A percentile compares a stretch with the other conserved stretches of the same genome.
These are phyloP conservation scores for Codiaeum variegatum DNA, from an alignment of 441 rosid genomes.

Conservation along the genomic window DNA sequence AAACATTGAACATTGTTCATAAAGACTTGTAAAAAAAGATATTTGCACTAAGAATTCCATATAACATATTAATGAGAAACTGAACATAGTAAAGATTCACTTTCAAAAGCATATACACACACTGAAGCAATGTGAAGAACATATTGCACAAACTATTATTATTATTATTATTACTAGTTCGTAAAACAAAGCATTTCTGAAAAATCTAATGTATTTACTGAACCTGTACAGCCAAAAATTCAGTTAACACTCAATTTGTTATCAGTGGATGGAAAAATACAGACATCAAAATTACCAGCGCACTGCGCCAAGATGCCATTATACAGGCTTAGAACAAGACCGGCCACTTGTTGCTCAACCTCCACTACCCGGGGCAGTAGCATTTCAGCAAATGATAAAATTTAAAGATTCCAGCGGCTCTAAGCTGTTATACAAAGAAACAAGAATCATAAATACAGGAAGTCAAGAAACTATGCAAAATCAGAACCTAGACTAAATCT, in stretches of 20 bases:
- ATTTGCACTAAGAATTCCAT: no score
- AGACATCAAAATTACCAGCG: constrained; percentile 5
- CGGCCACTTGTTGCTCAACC: constrained; percentile 22
- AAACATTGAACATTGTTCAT: no score
- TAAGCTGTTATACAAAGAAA: constrained; percentile 20
- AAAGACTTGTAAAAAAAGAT: no score
- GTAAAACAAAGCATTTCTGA: constrained; percentile 9
- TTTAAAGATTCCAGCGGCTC: constrained; percentile 23
- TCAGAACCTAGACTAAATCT: constrained; percentile 26
- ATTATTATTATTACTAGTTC: neutral
- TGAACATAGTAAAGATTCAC: neutral
- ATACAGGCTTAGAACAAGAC: constrained; percentile 15
- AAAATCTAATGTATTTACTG: constrained; percentile 15
- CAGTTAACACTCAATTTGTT: constrained; percentile 7
- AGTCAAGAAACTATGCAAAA: constrained; percentile 19
- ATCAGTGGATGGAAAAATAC: constrained; percentile 4
- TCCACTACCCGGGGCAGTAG: constrained; percentile 22
- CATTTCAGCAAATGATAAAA: constrained; percentile 25
- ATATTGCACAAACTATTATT: constrained; percentile 16
- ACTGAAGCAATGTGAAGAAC: constrained; percentile 3
- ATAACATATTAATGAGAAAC: neutral
- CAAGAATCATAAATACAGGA: constrained; percentile 24
- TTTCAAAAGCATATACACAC: constrained; percentile 3
- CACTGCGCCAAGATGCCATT: constrained; percentile 7
- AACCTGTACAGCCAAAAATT: constrained; percentile 31